Conservation (phyloP, 148 eudicot genomes). For the Camellia japonica region DNA sequence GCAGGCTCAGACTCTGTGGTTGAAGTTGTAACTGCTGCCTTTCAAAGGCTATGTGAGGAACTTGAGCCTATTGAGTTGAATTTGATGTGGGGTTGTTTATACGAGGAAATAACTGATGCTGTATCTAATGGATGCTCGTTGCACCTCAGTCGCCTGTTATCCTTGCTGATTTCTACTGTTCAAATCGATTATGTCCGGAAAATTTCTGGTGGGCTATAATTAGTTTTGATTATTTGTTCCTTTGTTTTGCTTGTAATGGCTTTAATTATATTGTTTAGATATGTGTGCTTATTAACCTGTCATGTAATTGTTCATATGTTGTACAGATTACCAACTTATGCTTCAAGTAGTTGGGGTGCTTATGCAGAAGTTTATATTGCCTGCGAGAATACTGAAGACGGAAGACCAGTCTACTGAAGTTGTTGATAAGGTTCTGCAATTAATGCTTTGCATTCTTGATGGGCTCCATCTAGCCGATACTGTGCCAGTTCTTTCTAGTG, state of each 20-base stretch:
- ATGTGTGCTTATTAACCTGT: not conserved
- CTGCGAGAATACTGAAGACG: conserved; percentile 20
- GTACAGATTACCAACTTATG: conserved; percentile 57
- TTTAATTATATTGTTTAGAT: not conserved
- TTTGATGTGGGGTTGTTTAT: conserved; percentile 57
- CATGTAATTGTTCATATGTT: not conserved
- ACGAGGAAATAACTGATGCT: conserved; percentile 37
- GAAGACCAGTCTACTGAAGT: conserved; percentile 44
- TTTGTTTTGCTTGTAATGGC: not conserved
- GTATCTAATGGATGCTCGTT: conserved; percentile 29
- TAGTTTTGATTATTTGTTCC: conserved; percentile 1
- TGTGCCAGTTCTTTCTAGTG: conserved; percentile 27
- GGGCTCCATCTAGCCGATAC: conserved; percentile 45
- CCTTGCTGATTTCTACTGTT: conserved; percentile 62
- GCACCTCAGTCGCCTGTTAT: conserved; percentile 56
- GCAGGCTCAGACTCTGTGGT: conserved; percentile 58
- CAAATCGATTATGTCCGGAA: conserved; percentile 50
- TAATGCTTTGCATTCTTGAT: conserved; percentile 70
- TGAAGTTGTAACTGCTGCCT: conserved; percentile 56
- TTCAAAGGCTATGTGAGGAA: conserved; percentile 61
- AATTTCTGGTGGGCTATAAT: conserved; percentile 50
- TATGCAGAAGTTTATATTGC: conserved; percentile 40
- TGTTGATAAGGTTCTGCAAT: conserved; percentile 52
- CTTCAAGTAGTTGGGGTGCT: conserved; percentile 48
- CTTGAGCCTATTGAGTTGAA: conserved; percentile 47